These are phyloP conservation scores for Erigeron canadensis DNA, from an alignment of 129 eudicot species.

Conservation along the genomic window DNA sequence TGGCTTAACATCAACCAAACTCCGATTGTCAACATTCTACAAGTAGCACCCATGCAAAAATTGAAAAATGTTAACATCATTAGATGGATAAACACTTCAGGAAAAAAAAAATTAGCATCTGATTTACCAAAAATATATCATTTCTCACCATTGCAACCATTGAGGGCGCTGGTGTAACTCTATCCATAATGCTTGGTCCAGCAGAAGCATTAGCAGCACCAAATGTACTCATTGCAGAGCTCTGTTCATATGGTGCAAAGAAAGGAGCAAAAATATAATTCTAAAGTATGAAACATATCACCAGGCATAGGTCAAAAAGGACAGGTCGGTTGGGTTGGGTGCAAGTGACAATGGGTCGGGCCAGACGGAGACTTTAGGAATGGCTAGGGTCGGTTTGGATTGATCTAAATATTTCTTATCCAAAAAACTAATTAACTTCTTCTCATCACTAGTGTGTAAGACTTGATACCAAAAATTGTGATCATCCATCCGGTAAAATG, in stretches of 20 bases:
- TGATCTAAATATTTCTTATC: neutral
- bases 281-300: neutral
- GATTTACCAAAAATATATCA: neutral
- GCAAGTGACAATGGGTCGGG: neutral
- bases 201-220: conserved; percentile 56
- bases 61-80: conserved; percentile 11
- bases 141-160: conserved; percentile 58
- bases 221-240: conserved; percentile 55
- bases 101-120: conserved; percentile 9
- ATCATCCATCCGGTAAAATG: neutral
- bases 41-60: conserved; percentile 15
- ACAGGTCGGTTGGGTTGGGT: neutral
- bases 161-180: conserved; percentile 53
- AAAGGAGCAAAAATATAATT: neutral
- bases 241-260: conserved; percentile 37
- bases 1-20: conserved; percentile 70
- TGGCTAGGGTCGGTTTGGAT: neutral
- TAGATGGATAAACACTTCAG: neutral
- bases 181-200: conserved; percentile 60
- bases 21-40: conserved; percentile 78
- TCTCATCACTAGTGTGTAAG: neutral
- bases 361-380: neutral
- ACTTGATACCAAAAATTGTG: neutral
- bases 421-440: neutral
- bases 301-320: neutral